phyloP scores from a whole-genome alignment of 331 rosid genomes.

The Telfairia occidentalis region DNA sequence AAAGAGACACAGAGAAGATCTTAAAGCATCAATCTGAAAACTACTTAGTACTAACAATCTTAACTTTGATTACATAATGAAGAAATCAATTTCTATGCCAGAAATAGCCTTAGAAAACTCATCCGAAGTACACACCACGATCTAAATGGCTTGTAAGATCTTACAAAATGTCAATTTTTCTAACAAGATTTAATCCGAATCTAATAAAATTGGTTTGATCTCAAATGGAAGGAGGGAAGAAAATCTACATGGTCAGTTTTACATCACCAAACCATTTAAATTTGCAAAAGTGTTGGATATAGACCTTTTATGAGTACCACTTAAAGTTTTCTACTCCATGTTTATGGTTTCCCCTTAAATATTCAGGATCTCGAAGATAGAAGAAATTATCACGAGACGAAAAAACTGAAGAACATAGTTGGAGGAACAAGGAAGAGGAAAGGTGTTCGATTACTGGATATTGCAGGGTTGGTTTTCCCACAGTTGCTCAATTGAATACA shows the following conservation, averaged over 20 bases:
- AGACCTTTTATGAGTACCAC: background rate
- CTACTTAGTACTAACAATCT: background rate
- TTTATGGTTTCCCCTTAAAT: background rate
- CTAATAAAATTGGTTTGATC: background rate
- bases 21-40: background rate
- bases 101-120: background rate
- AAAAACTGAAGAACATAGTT: background rate
- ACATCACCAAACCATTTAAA: background rate
- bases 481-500: background rate
- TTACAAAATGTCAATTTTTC: background rate
- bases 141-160: background rate
- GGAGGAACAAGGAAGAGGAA: background rate
- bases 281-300: background rate
- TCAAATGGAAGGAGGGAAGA: background rate
- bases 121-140: background rate
- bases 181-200: background rate
- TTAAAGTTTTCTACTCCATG: background rate
- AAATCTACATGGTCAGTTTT: background rate
- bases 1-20: too few relatives aligned
- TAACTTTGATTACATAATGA: background rate
- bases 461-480: background rate
- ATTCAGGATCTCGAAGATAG: background rate
- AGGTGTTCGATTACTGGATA: background rate
- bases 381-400: background rate
- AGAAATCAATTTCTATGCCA: background rate